Percentiles rank a stretch among this genome's conserved stretches.
Evolutionary conservation across 2,329 filamentous ascomycete genomes (phyloP).

Genomic region (Balansia obtecta): DNA sequence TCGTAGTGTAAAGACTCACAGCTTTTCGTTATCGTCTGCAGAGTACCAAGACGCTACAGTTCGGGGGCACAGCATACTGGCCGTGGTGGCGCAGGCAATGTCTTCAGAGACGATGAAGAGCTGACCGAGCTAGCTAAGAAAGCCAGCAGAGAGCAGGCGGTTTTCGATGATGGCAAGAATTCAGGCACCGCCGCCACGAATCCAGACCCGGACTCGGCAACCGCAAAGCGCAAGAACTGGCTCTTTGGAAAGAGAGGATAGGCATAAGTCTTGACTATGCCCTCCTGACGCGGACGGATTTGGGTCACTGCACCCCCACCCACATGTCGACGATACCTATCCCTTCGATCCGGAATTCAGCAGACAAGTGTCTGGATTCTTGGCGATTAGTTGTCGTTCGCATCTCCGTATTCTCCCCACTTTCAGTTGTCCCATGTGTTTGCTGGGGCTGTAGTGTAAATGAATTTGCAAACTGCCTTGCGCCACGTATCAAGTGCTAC

Average conservation of each 20-base stretch:
- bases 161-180: slow-evolving; percentile 17
- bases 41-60: slow-evolving; percentile 42
- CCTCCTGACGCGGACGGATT: neutral
- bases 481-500: neutral
- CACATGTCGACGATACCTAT: neutral
- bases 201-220: slow-evolving; percentile 12
- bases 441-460: neutral
- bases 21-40: slow-evolving; percentile 15
- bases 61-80: slow-evolving; percentile 53
- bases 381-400: neutral
- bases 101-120: slow-evolving; percentile 39
- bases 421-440: neutral
- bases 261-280: slow-evolving; percentile 1
- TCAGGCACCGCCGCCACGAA: neutral
- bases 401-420: neutral
- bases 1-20: neutral
- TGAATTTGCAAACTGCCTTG: neutral
- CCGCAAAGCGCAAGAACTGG: slow-evolving; percentile 35
- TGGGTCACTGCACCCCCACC: neutral
- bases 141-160: slow-evolving; percentile 19
- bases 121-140: slow-evolving; percentile 19
- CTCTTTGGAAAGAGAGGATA: slow-evolving; percentile 36
- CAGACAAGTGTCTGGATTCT: neutral
- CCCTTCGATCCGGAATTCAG: neutral
- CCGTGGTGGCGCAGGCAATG: slow-evolving; percentile 64